Conservation (phyloP, 2,329 filamentous ascomycete species). For the Zasmidium citrigriseum region DNA sequence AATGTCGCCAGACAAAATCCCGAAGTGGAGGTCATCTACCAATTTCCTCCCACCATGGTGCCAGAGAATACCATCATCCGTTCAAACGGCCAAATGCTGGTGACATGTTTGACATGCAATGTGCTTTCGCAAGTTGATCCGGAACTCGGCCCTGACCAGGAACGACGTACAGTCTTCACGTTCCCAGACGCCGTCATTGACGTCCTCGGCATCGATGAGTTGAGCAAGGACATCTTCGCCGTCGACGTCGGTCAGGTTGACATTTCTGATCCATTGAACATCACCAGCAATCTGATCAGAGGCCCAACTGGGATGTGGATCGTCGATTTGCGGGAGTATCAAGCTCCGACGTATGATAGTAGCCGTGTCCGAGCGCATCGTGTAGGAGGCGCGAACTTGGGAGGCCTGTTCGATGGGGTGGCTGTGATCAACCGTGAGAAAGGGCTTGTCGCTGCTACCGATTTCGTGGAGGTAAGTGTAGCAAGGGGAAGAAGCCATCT, state of each 20-base stretch:
- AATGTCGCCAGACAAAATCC: background rate
- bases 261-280: background rate
- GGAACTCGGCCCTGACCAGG: background rate
- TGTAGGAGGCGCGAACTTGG: background rate
- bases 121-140: background rate
- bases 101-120: background rate
- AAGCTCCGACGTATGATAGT: background rate
- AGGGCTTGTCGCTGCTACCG: background rate
- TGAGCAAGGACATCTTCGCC: background rate
- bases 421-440: background rate
- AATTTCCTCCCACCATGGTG: background rate
- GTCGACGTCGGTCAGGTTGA: background rate
- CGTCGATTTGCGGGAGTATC: background rate
- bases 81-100: background rate
- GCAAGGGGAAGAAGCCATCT: too few relatives aligned
- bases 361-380: background rate
- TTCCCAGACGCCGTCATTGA: background rate
- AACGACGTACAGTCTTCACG: background rate
- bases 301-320: background rate
- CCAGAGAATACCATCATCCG: background rate
- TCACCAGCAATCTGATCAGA: background rate
- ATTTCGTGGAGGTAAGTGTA: too few relatives aligned
- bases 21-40: background rate
- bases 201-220: slow-evolving; percentile 1
- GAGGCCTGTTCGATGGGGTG: background rate